A percentile compares a stretch with the other conserved stretches of the same genome.
phyloP scores from a whole-genome alignment of 306 rosid genomes.

The Acacia acuminata region DNA sequence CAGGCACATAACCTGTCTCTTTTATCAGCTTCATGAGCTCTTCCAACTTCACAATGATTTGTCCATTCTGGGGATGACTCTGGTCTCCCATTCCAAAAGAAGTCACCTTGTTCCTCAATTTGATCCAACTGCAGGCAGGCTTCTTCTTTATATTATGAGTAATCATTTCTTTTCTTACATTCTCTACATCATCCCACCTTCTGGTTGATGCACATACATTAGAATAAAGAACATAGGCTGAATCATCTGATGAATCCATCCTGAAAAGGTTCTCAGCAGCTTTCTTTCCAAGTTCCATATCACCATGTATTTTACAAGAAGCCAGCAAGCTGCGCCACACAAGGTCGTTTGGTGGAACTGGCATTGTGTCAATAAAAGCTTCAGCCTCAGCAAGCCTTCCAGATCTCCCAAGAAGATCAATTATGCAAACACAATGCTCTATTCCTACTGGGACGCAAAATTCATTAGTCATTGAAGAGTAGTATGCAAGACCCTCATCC shows the following conservation, averaged over 20 bases:
- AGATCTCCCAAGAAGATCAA: conserved; percentile 94
- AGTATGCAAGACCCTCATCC: conserved; percentile 85
- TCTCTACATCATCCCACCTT: conserved; percentile 87
- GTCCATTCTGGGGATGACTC: conserved; percentile 51
- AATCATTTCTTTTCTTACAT: conserved; percentile 70
- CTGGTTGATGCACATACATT: conserved; percentile 77
- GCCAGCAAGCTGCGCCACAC: conserved; percentile 92
- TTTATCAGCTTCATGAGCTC: conserved; percentile 67
- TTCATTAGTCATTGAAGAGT: conserved; percentile 60
- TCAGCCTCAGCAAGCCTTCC: conserved; percentile 89
- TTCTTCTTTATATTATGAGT: conserved; percentile 65
- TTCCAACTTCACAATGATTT: conserved; percentile 62
- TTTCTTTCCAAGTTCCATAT: conserved; percentile 71
- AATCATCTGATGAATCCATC: conserved; percentile 75
- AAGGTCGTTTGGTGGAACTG: conserved; percentile 65
- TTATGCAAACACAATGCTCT: conserved; percentile 86
- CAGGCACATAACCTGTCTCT: conserved; percentile 84
- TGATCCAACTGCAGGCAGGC: conserved; percentile 94
- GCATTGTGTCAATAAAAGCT: conserved; percentile 61
- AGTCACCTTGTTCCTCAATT: conserved; percentile 63
- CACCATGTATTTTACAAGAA: conserved; percentile 77
- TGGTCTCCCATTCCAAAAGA: conserved; percentile 84
- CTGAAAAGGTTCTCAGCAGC: conserved; percentile 72
- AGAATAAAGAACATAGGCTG: conserved; percentile 89
- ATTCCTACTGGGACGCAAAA: conserved; percentile 61